Evolutionary conservation across 805 yeast species (phyloP).

Genomic region (Pichia thaimueangensis): DNA sequence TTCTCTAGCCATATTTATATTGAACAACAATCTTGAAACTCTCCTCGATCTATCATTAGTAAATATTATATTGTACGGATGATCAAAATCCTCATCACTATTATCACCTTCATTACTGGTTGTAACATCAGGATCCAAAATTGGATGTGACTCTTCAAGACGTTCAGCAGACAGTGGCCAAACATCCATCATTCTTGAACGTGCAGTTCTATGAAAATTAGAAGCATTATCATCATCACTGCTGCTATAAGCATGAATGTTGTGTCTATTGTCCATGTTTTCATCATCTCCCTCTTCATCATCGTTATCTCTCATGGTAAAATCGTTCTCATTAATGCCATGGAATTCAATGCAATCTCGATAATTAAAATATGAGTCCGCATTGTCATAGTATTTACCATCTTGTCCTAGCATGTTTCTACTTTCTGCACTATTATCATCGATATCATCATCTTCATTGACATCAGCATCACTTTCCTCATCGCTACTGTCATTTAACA

Average conservation of each 20-base stretch:
- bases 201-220: neutral
- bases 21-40: slow-evolving; percentile 25
- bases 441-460: neutral
- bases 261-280: slow-evolving; percentile 4
- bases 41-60: slow-evolving; percentile 29
- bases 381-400: too few species aligned
- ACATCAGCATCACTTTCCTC: neutral
- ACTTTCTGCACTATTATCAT: neutral
- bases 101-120: slow-evolving; percentile 13
- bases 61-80: slow-evolving; percentile 21
- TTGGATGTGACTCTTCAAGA: slow-evolving; percentile 3
- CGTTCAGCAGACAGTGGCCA: slow-evolving; percentile 10
- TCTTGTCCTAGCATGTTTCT: neutral
- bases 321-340: neutral
- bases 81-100: slow-evolving; percentile 20
- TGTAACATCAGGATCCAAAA: slow-evolving; percentile 3
- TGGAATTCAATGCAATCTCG: neutral
- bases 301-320: neutral
- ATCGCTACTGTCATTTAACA: neutral
- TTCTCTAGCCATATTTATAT: slow-evolving; percentile 21
- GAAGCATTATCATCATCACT: neutral
- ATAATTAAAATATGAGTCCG: neutral
- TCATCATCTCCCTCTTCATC: slow-evolving; percentile 12
- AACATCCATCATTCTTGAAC: neutral
- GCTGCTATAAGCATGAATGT: slow-evolving; percentile 7